Evolutionary conservation across 805 yeast genomes (phyloP), one percentile per base, ranked within the genome.

Genomic region (Candida mattraensis): DNA sequence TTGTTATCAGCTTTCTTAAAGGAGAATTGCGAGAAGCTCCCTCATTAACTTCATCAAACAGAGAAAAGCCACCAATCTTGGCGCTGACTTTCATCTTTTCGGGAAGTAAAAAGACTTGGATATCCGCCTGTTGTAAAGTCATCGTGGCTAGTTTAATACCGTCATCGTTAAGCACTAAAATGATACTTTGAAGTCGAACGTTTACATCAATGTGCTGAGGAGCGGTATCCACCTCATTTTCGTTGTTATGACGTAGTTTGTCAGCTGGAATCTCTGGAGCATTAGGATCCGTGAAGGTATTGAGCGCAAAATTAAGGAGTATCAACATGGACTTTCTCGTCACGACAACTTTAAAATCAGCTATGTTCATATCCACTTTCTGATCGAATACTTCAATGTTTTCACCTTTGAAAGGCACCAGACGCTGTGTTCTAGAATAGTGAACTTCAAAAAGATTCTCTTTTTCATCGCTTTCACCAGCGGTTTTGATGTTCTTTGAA

Each of bases 281-380:
- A 43, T 77, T 72, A 0, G 95, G 95, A 58, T 82, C 82, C 0
- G 96, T 83, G 56, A 93, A 93, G 0, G 98, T 93, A 28, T 87
- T 84, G 51, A 89, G 65, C 2, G 84, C 69, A 56, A 82, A 93
- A 56, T 88, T 91, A 45, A 91, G 61, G 10, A 93, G 64, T 1
- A 94, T 83, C 42, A 93, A 67, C 11, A 85, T 61, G 1, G 95
- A 83, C 52, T 78, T 83, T 30, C 97, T 77, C 0, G 94, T 78
- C 5, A 89, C 61, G 2, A 85, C 82, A 23, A 84, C 70, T 43
- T 77, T 77, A 35, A 93, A 74, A 10, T 94, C 87, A 0, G 96
- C 87, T 61, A 93, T 71, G 27, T 78, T 70, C 33, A 93, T 64
- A 7, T 74, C 68, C 5, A 89, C 74, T 45, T 75, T 79, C 57